Conservation (phyloP, 257 asterid species). For the Leptodermis oblonga region DNA sequence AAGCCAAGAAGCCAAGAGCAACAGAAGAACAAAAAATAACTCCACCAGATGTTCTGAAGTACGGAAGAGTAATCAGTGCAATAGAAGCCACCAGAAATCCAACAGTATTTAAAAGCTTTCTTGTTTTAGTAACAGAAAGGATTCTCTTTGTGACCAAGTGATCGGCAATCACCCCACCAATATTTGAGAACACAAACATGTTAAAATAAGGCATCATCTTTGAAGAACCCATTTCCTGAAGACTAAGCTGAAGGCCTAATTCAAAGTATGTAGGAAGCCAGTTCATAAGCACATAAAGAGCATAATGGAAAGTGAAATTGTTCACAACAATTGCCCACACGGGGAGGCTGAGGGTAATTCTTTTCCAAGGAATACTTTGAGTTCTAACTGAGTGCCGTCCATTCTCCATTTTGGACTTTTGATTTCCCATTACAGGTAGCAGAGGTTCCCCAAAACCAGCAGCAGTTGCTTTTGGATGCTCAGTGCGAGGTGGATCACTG, state of each 20-base stretch:
- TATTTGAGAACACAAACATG: slow-evolving; percentile 84
- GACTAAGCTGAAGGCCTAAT: slow-evolving; percentile 72
- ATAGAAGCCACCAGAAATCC: slow-evolving; percentile 76
- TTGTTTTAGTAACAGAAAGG: slow-evolving; percentile 62
- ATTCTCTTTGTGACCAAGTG: slow-evolving; percentile 54
- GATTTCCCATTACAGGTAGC: slow-evolving; percentile 52
- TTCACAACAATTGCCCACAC: slow-evolving; percentile 91
- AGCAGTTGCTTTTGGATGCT: slow-evolving; percentile 84
- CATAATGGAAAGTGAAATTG: slow-evolving; percentile 89
- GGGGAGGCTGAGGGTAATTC: slow-evolving; percentile 59
- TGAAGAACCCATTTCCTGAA: slow-evolving; percentile 94
- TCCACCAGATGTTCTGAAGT: slow-evolving; percentile 69
- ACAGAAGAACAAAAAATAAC: slow-evolving; percentile 72
- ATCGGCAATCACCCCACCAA: slow-evolving; percentile 88
- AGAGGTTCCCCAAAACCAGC: slow-evolving; percentile 73
- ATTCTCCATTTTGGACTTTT: slow-evolving; percentile 47
- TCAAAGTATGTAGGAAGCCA: slow-evolving; percentile 98
- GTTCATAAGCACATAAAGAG: slow-evolving; percentile 86
- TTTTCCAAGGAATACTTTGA: slow-evolving; percentile 71
- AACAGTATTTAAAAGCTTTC: slow-evolving; percentile 68
- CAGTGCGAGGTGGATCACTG: slow-evolving; percentile 85
- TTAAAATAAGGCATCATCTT: slow-evolving; percentile 87
- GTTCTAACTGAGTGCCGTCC: slow-evolving; percentile 38
- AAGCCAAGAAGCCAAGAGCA: slow-evolving; percentile 87
- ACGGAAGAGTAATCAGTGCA: slow-evolving; percentile 68